phyloP scores from a whole-genome alignment of 345 rosid genomes.

The Erodium maritimum region DNA sequence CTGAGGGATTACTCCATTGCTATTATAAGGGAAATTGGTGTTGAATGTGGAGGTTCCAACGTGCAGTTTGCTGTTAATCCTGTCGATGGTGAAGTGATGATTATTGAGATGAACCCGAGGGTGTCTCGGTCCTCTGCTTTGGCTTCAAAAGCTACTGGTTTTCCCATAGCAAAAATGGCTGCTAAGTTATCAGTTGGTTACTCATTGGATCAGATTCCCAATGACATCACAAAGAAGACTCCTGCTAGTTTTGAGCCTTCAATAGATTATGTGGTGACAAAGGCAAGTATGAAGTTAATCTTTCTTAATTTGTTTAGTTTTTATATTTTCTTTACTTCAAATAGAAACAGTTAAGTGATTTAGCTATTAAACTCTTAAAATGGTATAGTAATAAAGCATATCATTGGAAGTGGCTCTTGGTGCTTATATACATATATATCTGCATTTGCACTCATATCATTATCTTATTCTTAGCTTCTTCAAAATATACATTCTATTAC shows the following conservation, averaged over 20 bases:
- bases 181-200: conserved; percentile 94
- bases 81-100: conserved; percentile 92
- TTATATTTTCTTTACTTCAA: background rate
- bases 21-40: conserved; percentile 94
- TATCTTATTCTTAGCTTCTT: background rate
- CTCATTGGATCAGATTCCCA: conserved; percentile 90
- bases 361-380: background rate
- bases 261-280: conserved; percentile 91
- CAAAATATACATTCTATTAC: background rate
- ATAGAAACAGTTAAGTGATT: background rate
- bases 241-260: conserved; percentile 99
- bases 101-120: conserved; percentile 98
- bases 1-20: conserved; percentile 83
- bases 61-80: conserved; percentile 98
- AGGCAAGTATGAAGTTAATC: conserved; percentile 29
- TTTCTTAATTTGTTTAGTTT: background rate
- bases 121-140: conserved; percentile 94
- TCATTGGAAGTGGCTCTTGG: too few species aligned
- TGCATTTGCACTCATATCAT: background rate
- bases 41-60: conserved; percentile 97
- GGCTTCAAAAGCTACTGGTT: conserved; percentile 97
- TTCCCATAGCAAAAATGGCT: conserved; percentile 98
- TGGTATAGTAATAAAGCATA: too few species aligned
- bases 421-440: too few species aligned
- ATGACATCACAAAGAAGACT: conserved; percentile 94